Percentiles rank a stretch among this genome's conserved stretches.
Evolutionary conservation across 192 early-diverging fungal species (phyloP).

Genomic region (Rhizoclosmatium globosum): DNA sequence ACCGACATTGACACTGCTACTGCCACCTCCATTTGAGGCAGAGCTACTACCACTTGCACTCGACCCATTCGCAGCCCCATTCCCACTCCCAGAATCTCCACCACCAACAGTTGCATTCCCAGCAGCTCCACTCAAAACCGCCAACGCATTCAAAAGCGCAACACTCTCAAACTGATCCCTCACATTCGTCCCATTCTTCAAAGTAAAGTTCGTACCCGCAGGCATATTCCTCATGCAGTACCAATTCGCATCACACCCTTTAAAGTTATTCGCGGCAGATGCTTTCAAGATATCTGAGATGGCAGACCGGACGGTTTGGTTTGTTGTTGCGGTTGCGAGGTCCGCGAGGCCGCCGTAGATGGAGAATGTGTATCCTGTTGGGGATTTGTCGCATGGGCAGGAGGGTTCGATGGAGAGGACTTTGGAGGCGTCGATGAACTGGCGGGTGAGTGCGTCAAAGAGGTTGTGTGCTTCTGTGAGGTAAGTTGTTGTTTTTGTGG

Average conservation of each 20-base stretch:
- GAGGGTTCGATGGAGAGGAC: background rate
- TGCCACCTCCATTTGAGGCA: background rate
- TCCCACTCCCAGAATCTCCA: too few relatives aligned
- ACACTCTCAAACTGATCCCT: conserved; percentile 37
- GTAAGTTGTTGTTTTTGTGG: conserved; percentile 27
- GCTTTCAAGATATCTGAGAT: conserved; percentile 8
- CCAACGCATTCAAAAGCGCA: conserved; percentile 27
- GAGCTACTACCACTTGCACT: background rate
- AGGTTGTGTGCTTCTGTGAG: conserved; percentile 27
- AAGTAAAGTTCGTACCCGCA: background rate
- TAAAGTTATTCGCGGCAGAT: background rate
- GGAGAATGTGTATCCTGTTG: background rate
- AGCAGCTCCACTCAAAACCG: conserved; percentile 6
- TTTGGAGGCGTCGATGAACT: background rate
- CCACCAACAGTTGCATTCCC: background rate
- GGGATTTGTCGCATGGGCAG: background rate
- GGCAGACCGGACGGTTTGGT: background rate
- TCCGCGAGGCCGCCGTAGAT: conserved; percentile 29
- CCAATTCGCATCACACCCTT: conserved; percentile 13
- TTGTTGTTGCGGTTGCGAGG: background rate
- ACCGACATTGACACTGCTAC: background rate
- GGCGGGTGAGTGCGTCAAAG: background rate
- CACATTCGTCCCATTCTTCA: conserved; percentile 19
- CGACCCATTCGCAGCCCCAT: background rate
- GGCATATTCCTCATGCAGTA: conserved; percentile 24